Evolutionary conservation across 1,284 basidiomycete genomes (phyloP).

Genomic region (Ganoderma meredithae): DNA sequence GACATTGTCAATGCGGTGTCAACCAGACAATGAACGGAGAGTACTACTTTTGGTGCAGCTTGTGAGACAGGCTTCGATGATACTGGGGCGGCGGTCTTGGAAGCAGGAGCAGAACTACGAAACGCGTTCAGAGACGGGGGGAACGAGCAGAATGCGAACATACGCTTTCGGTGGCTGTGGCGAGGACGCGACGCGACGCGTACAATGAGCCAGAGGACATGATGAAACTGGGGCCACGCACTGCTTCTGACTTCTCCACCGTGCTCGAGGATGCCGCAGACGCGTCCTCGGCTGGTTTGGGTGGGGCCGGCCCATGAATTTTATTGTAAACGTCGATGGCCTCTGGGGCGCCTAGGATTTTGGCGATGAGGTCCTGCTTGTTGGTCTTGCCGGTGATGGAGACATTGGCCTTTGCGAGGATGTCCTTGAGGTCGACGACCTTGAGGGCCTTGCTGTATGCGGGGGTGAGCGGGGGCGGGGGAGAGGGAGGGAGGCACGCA

Average conservation of each 20-base stretch:
- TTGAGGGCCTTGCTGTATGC: constrained; percentile 64
- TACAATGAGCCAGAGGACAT: constrained; percentile 16
- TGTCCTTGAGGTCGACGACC: constrained; percentile 72
- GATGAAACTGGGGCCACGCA: constrained; percentile 26
- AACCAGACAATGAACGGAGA: constrained; percentile 5
- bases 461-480: constrained; percentile 20
- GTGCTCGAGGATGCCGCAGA: constrained; percentile 19
- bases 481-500: constrained; percentile 32
- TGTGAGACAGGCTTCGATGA: constrained; percentile 24
- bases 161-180: constrained; percentile 58
- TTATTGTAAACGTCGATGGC: constrained; percentile 58
- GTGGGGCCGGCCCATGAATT: constrained; percentile 34
- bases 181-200: constrained; percentile 34
- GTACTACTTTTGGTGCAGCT: constrained; percentile 23
- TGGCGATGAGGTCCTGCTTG: constrained; percentile 72
- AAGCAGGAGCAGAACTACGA: constrained; percentile 11
- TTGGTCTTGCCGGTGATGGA: constrained; percentile 61
- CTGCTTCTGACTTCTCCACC: constrained; percentile 32
- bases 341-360: constrained; percentile 59
- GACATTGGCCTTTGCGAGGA: constrained; percentile 60
- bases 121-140: neutral
- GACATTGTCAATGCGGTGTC: constrained; percentile 2
- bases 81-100: constrained; percentile 14
- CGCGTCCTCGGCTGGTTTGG: constrained; percentile 12
- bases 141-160: constrained; percentile 21